Conservation (phyloP, 179 eudicot species). For the Silene noctiflora region DNA sequence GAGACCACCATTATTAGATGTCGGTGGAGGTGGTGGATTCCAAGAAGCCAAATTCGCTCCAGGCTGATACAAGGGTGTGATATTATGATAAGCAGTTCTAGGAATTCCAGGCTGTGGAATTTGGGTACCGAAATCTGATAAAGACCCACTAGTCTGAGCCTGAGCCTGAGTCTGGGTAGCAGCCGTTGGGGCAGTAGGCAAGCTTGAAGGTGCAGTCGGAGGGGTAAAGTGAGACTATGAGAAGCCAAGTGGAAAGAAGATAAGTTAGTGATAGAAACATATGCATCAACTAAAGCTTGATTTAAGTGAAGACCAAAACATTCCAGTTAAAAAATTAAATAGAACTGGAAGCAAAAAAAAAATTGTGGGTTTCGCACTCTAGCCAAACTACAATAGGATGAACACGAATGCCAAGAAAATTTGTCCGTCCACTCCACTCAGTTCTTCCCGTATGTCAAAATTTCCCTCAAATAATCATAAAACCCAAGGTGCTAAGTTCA, state of each 20-base stretch:
- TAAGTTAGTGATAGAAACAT: slow-evolving; percentile 9
- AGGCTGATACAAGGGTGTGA: slow-evolving; percentile 39
- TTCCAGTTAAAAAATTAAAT: not conserved
- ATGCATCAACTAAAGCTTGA: not conserved
- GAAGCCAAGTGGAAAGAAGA: not conserved
- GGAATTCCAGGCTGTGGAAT: slow-evolving; percentile 38
- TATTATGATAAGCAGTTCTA: slow-evolving; percentile 31
- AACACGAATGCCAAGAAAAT: not conserved
- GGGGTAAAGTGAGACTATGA: slow-evolving; percentile 47
- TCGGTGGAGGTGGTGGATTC: slow-evolving; percentile 41
- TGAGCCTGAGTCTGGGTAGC: slow-evolving; percentile 11
- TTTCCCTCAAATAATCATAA: not conserved
- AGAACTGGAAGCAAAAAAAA: not conserved
- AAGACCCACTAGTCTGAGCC: slow-evolving; percentile 26
- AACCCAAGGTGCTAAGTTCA: not conserved
- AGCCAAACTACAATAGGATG: not conserved
- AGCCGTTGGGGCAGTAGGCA: slow-evolving; percentile 14
- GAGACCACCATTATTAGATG: slow-evolving; percentile 37
- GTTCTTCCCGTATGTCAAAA: not conserved
- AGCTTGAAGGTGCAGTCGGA: slow-evolving; percentile 20
- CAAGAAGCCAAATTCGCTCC: slow-evolving; percentile 34
- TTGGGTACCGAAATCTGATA: slow-evolving; percentile 33
- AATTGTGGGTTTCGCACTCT: not conserved
- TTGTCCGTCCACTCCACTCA: not conserved
- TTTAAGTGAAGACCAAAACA: not conserved